Percentiles rank a stretch among this genome's conserved stretches.
phyloP scores from a whole-genome alignment of 2,329 filamentous ascomycete species.

The Alternaria dauci region DNA sequence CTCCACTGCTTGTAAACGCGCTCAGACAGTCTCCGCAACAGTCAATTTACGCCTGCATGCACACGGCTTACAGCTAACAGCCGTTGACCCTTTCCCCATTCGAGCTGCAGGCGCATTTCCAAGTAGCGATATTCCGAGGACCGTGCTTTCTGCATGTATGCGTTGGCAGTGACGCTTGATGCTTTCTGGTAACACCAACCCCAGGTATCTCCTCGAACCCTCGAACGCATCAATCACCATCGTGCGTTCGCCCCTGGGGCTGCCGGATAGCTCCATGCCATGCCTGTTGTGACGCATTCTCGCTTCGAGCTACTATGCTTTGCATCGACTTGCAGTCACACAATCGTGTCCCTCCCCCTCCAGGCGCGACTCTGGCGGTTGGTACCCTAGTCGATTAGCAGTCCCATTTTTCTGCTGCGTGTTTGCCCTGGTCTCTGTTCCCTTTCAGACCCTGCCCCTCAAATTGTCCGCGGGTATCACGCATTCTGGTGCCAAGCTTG shows the following conservation, averaged over 20 bases:
- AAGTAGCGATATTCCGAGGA: constrained; percentile 44
- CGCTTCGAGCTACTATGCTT: constrained; percentile 46
- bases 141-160: constrained; percentile 50
- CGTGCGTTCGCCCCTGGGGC: constrained; percentile 28
- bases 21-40: constrained; percentile 41
- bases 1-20: constrained; percentile 28
- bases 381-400: constrained; percentile 34
- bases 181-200: constrained; percentile 48
- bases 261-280: constrained; percentile 44
- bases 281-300: constrained; percentile 44
- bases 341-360: constrained; percentile 49
- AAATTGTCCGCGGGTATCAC: constrained; percentile 28
- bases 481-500: constrained; percentile 41
- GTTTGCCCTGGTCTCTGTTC: constrained; percentile 36
- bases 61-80: constrained; percentile 44
- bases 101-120: constrained; percentile 41
- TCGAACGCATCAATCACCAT: constrained; percentile 50
- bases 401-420: constrained; percentile 39
- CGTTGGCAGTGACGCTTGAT: constrained; percentile 28
- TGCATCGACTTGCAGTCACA: constrained; percentile 43
- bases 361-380: constrained; percentile 50
- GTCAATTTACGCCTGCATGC: constrained; percentile 45
- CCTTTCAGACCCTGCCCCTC: constrained; percentile 29
- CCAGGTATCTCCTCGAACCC: constrained; percentile 43
- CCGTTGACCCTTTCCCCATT: constrained; percentile 49